These are phyloP conservation scores for Diaporthe caulivora DNA, from an alignment of 2,329 filamentous ascomycete species.

Conservation along the genomic window DNA sequence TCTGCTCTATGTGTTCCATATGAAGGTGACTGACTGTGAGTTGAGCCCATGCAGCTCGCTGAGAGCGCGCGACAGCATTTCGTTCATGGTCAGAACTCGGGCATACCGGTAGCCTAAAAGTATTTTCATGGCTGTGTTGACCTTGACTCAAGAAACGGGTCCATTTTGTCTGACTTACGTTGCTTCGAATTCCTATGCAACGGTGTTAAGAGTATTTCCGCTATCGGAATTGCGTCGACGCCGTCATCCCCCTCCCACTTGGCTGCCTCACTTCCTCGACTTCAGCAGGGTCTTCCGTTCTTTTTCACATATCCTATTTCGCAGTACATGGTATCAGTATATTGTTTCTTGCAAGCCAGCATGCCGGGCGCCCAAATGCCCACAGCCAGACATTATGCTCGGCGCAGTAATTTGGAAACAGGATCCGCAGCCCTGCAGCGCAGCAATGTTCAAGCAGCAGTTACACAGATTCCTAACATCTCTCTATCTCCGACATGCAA, in stretches of 20 bases:
- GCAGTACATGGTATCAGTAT: too few relatives aligned
- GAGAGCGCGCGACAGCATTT: not conserved
- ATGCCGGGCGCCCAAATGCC: not conserved
- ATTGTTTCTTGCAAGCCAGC: not conserved
- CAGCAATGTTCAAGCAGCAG: constrained; percentile 2
- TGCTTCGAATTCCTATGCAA: not conserved
- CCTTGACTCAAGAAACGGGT: not conserved
- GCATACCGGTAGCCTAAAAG: not conserved
- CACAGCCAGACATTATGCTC: not conserved
- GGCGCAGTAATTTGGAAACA: not conserved
- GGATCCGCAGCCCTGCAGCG: not conserved
- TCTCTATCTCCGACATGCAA: not conserved
- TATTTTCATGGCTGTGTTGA: not conserved
- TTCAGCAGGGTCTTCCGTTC: too few relatives aligned
- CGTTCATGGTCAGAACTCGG: not conserved
- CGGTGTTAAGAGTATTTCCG: not conserved
- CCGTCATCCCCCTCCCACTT: not conserved
- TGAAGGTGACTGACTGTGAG: not conserved
- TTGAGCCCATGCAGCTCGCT: not conserved
- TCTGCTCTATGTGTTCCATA: not conserved
- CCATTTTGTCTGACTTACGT: too few relatives aligned
- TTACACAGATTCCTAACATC: not conserved
- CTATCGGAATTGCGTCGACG: not conserved
- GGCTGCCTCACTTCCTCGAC: not conserved
- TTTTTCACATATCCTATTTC: not conserved